Conservation (phyloP, 2,329 filamentous ascomycete species). For the Aureobasidium namibiae region DNA sequence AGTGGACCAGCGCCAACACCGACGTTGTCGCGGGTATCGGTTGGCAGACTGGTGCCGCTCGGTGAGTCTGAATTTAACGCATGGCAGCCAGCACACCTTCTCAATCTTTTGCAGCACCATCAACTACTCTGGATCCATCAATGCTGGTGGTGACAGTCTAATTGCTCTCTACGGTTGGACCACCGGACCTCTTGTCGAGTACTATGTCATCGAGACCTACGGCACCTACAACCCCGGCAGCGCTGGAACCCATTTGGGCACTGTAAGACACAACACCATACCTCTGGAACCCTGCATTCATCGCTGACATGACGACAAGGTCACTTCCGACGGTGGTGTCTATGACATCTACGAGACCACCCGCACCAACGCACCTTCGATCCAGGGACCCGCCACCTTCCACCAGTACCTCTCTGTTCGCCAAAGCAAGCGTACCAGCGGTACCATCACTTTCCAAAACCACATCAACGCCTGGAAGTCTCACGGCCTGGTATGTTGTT, state of each 20-base stretch:
- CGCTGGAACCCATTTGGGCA: constrained; percentile 39
- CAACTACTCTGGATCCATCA: constrained; percentile 42
- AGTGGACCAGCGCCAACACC: constrained; percentile 11
- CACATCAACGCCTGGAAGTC: constrained; percentile 48
- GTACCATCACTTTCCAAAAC: constrained; percentile 41
- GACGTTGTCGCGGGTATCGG: constrained; percentile 48
- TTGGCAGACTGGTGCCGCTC: constrained; percentile 45
- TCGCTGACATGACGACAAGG: neutral
- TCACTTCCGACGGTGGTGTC: constrained; percentile 43
- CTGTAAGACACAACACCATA: constrained; percentile 18
- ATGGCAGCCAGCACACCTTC: neutral
- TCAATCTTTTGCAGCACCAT: constrained; percentile 33
- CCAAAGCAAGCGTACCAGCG: constrained; percentile 40
- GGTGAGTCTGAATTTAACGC: constrained; percentile 29
- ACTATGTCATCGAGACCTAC: constrained; percentile 50
- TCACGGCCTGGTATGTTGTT: constrained; percentile 31
- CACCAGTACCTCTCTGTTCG: constrained; percentile 48
- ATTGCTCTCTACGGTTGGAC: constrained; percentile 48
- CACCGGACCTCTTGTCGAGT: constrained; percentile 46
- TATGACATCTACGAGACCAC: constrained; percentile 46
- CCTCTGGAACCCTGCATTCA: fast-evolving
- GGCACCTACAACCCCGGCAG: constrained; percentile 39
- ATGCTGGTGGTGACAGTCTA: constrained; percentile 43
- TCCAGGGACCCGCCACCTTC: constrained; percentile 48
- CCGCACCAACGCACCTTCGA: constrained; percentile 39